Percentiles rank a stretch among this genome's conserved stretches.
These are phyloP conservation scores for Anisogramma anomala DNA, from an alignment of 2,329 filamentous ascomycete genomes.

Conservation along the genomic window DNA sequence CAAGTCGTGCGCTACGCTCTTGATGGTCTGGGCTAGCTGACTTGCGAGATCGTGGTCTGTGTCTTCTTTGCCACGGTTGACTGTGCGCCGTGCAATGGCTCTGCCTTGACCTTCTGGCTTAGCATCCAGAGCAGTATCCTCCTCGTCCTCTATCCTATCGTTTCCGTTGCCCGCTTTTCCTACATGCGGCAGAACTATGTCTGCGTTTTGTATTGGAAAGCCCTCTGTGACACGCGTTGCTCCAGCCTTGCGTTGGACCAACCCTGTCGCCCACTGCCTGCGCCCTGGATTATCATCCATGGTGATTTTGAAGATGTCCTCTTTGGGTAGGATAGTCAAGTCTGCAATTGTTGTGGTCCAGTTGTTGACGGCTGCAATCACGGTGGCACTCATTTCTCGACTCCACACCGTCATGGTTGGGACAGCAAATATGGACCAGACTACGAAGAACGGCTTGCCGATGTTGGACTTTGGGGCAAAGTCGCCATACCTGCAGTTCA, in stretches of 20 bases:
- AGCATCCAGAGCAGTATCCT: neutral
- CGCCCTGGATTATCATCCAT: neutral
- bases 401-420: constrained; percentile 83
- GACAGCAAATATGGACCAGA: constrained; percentile 77
- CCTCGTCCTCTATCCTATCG: neutral
- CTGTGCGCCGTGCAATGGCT: neutral
- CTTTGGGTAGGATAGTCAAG: constrained; percentile 44
- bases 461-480: constrained; percentile 61
- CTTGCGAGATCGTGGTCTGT: constrained; percentile 39
- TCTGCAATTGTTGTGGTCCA: constrained; percentile 44
- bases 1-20: constrained; percentile 51
- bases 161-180: neutral
- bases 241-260: neutral
- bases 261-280: neutral
- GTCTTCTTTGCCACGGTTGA: neutral
- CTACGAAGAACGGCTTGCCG: constrained; percentile 75
- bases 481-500: constrained; percentile 44
- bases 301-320: constrained; percentile 15
- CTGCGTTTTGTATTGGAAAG: neutral
- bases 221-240: neutral
- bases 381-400: constrained; percentile 70
- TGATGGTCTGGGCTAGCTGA: constrained; percentile 62
- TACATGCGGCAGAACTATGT: neutral
- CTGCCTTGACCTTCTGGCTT: neutral
- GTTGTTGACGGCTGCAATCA: constrained; percentile 52